Evolutionary conservation across 139 green algal genomes (phyloP).

Genomic region (Asterochloris sp.): DNA sequence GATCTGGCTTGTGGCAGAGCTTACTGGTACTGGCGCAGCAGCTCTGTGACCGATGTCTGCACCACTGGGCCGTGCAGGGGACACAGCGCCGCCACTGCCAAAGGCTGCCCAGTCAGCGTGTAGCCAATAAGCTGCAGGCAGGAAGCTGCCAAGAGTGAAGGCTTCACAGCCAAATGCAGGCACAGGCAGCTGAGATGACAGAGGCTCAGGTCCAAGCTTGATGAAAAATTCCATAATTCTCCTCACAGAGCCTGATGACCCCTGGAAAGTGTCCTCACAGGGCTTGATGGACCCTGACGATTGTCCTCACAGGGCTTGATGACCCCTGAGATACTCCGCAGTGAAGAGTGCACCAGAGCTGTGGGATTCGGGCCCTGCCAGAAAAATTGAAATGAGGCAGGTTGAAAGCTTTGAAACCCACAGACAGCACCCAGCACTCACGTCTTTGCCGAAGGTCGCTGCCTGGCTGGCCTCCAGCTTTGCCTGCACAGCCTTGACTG

Average conservation of each 20-base stretch:
- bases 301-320: too few relatives aligned
- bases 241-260: too few relatives aligned
- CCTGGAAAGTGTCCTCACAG: too few relatives aligned
- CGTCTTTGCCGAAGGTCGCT: constrained; percentile 1
- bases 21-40: constrained; percentile 57
- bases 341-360: too few relatives aligned
- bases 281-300: too few relatives aligned
- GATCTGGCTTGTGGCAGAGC: neutral
- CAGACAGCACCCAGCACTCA: neutral
- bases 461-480: constrained; percentile 5
- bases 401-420: too few relatives aligned
- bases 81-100: constrained; percentile 33
- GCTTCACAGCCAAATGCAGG: neutral
- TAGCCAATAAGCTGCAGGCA: constrained; percentile 11
- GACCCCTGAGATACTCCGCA: too few relatives aligned
- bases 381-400: too few relatives aligned
- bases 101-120: neutral
- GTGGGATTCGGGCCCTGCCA: too few relatives aligned
- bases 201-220: too few relatives aligned
- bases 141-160: neutral
- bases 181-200: too few relatives aligned
- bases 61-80: constrained; percentile 89
- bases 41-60: constrained; percentile 49
- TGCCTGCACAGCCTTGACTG: neutral
- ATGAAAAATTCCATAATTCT: too few relatives aligned